Evolutionary conservation across 192 early-diverging fungal genomes (phyloP).

Genomic region (Umbelopsis sp.): DNA sequence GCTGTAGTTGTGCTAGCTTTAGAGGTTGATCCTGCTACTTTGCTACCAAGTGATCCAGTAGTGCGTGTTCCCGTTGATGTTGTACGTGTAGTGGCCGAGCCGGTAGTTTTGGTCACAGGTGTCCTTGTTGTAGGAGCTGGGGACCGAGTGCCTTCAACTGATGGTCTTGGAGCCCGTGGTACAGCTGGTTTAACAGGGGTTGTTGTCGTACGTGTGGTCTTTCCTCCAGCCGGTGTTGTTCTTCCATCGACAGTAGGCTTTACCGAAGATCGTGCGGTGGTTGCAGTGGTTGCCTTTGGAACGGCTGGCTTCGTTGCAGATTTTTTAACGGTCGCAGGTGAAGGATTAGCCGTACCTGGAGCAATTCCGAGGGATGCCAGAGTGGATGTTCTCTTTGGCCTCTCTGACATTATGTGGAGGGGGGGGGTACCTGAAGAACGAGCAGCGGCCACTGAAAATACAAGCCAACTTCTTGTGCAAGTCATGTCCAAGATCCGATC

Average conservation of each 20-base stretch:
- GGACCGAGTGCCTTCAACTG: background rate
- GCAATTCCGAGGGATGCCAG: constrained; percentile 16
- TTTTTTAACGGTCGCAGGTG: background rate
- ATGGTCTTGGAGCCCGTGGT: background rate
- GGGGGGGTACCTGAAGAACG: constrained; percentile 8
- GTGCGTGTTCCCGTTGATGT: background rate
- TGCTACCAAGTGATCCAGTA: background rate
- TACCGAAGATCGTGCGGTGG: background rate
- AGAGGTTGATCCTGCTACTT: background rate
- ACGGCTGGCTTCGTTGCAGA: background rate
- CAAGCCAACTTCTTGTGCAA: background rate
- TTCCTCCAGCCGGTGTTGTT: background rate
- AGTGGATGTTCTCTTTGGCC: constrained; percentile 17
- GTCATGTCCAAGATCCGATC: background rate
- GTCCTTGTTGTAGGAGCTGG: background rate
- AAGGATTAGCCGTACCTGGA: background rate
- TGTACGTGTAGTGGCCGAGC: background rate
- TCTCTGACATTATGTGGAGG: constrained; percentile 8
- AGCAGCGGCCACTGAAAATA: constrained; percentile 12
- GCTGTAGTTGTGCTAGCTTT: background rate
- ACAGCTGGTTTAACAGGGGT: background rate
- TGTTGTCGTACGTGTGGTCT: background rate
- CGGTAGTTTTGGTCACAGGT: background rate
- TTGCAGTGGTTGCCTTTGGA: background rate
- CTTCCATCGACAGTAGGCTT: background rate